Evolutionary conservation across 345 rosid species (phyloP).

Genomic region (Populus ilicifolia): DNA sequence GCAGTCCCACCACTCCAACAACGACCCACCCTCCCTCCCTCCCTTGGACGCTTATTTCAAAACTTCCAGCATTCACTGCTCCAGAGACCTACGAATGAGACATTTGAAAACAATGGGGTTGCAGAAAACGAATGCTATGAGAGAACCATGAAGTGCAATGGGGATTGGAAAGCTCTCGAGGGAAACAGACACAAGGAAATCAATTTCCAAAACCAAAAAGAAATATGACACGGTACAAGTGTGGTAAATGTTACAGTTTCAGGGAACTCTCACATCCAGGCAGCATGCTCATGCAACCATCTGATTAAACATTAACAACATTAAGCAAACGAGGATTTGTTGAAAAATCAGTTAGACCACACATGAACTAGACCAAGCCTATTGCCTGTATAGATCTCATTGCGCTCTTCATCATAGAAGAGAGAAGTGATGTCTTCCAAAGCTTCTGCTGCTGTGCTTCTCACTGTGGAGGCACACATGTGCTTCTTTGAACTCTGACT

Average conservation of each 20-base stretch:
- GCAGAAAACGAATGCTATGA: not conserved
- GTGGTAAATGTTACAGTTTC: not conserved
- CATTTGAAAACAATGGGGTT: not conserved
- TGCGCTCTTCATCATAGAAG: constrained; percentile 81
- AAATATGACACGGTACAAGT: not conserved
- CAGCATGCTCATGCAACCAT: not conserved
- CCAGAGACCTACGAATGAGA: not conserved
- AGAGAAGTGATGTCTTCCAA: constrained; percentile 82
- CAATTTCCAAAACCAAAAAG: not conserved
- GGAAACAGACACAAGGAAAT: not conserved
- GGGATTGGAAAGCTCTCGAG: not conserved
- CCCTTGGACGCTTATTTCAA: not conserved
- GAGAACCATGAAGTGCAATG: not conserved
- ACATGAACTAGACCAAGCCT: constrained; percentile 69
- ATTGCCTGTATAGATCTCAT: constrained; percentile 83
- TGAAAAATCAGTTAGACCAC: constrained; percentile 55
- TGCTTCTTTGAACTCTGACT: constrained; percentile 28
- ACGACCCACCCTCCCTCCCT: not conserved
- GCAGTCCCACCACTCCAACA: not conserved
- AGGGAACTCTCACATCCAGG: not conserved
- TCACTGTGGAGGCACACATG: constrained; percentile 14
- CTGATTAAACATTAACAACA: not conserved
- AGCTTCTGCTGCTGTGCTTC: constrained; percentile 62
- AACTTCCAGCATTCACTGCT: no score
- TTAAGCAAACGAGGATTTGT: not conserved